phyloP scores from a whole-genome alignment of 2,329 filamentous ascomycete genomes.

The Rachicladosporium sp. region DNA sequence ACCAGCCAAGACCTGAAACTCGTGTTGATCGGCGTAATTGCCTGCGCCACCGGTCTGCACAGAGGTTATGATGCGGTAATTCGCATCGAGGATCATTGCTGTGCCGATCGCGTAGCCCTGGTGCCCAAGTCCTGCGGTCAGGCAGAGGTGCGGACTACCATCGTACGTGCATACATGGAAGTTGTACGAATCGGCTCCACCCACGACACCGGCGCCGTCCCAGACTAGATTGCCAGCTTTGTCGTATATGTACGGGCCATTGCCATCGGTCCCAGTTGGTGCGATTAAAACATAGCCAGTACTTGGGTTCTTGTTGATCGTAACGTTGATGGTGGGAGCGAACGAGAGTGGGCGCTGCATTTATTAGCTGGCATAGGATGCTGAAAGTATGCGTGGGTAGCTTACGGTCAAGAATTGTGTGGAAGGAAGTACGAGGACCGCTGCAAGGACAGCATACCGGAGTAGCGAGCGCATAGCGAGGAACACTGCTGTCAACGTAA shows the following conservation, averaged over 20 bases:
- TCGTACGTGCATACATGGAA: constrained; percentile 34
- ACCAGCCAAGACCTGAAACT: constrained; percentile 30
- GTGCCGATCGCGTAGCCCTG: constrained; percentile 30
- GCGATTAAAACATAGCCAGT: constrained; percentile 15
- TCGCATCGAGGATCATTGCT: constrained; percentile 33
- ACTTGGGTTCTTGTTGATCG: constrained; percentile 8
- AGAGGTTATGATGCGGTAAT: constrained; percentile 32
- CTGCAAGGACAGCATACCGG: too few relatives aligned
- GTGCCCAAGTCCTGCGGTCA: constrained; percentile 26
- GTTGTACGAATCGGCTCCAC: constrained; percentile 30
- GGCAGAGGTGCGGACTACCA: constrained; percentile 32
- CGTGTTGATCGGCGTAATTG: constrained; percentile 31
- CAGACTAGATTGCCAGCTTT: constrained; percentile 16
- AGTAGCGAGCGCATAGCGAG: too few relatives aligned
- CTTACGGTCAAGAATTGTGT: too few relatives aligned
- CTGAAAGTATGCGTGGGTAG: background rate
- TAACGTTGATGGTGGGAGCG: constrained; percentile 14
- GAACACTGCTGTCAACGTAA: too few relatives aligned
- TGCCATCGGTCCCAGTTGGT: constrained; percentile 9
- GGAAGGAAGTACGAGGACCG: too few relatives aligned
- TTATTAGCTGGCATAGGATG: background rate
- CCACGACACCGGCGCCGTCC: constrained; percentile 26
- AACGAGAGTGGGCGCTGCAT: constrained; percentile 13
- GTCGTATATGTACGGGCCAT: constrained; percentile 17
- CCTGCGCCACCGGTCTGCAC: constrained; percentile 16